Evolutionary conservation across 2,329 filamentous ascomycete species (phyloP).

Genomic region (Sporothrix globosa): DNA sequence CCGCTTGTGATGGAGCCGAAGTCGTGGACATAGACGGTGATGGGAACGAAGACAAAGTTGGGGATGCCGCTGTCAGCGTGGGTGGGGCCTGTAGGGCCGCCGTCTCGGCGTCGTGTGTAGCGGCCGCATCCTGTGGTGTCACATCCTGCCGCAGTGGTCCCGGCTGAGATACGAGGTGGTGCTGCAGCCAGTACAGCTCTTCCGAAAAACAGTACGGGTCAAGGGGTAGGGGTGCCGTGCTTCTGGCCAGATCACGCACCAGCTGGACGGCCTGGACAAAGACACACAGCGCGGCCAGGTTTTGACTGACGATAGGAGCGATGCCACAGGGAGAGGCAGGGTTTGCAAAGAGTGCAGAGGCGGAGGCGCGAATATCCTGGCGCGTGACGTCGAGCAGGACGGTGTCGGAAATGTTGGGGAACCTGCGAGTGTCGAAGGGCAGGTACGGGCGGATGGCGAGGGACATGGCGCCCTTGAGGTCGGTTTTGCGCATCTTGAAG

Average conservation of each 20-base stretch:
- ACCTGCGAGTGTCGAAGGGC: slow-evolving; percentile 39
- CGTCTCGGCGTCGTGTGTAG: not conserved
- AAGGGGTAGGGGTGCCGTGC: slow-evolving; percentile 34
- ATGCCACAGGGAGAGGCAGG: slow-evolving; percentile 37
- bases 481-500: slow-evolving; percentile 41
- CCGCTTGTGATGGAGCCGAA: not conserved
- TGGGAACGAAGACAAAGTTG: not conserved
- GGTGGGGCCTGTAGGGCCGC: slow-evolving; percentile 16
- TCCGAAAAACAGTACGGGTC: slow-evolving; percentile 43
- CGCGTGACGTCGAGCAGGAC: slow-evolving; percentile 37
- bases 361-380: slow-evolving; percentile 30
- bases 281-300: slow-evolving; percentile 39
- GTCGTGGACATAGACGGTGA: not conserved
- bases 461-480: slow-evolving; percentile 44
- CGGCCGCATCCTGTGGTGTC: not conserved
- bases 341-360: slow-evolving; percentile 37
- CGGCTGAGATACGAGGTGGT: slow-evolving; percentile 41
- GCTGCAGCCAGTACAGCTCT: slow-evolving; percentile 42
- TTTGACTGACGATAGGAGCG: slow-evolving; percentile 36
- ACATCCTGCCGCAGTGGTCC: slow-evolving; percentile 38
- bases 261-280: slow-evolving; percentile 39
- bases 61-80: not conserved
- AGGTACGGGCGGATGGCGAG: slow-evolving; percentile 43
- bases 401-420: slow-evolving; percentile 37
- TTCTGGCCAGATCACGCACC: slow-evolving; percentile 35